A percentile compares a stretch with the other conserved stretches of the same genome.
phyloP scores from a whole-genome alignment of 164 flowering plant species.

The Tinospora cordifolia region DNA sequence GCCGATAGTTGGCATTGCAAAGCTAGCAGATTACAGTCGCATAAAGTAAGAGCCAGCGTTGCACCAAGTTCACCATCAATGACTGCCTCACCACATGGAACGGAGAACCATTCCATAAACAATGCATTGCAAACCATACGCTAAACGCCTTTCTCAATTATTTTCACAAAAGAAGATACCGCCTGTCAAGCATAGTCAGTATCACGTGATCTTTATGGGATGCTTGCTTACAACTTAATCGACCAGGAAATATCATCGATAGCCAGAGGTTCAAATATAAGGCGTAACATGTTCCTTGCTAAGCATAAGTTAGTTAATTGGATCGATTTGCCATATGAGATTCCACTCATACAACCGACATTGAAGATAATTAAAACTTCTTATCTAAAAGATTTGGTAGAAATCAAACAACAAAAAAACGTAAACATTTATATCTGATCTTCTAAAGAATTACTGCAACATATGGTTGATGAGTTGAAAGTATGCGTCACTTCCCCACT shows the following conservation, averaged over 20 bases:
- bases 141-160: background rate
- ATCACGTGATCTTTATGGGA: background rate
- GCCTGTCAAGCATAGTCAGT: background rate
- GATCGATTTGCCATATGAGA: background rate
- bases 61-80: background rate
- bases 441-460: background rate
- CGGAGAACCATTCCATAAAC: background rate
- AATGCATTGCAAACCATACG: background rate
- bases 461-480: background rate
- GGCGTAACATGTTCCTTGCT: background rate
- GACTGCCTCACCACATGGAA: background rate
- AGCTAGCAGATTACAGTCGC: background rate
- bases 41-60: background rate
- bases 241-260: background rate
- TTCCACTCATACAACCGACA: too few relatives aligned
- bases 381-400: too few relatives aligned
- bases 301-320: background rate
- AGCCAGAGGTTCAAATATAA: background rate
- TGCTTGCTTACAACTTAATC: background rate
- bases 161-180: background rate
- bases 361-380: too few relatives aligned
- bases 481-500: background rate
- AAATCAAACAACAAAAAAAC: too few relatives aligned
- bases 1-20: too few relatives aligned
- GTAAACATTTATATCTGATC: background rate